Percentiles rank a stretch among this genome's conserved stretches.
Conservation (phyloP, 345 rosid species). For the Psidium guajava region DNA sequence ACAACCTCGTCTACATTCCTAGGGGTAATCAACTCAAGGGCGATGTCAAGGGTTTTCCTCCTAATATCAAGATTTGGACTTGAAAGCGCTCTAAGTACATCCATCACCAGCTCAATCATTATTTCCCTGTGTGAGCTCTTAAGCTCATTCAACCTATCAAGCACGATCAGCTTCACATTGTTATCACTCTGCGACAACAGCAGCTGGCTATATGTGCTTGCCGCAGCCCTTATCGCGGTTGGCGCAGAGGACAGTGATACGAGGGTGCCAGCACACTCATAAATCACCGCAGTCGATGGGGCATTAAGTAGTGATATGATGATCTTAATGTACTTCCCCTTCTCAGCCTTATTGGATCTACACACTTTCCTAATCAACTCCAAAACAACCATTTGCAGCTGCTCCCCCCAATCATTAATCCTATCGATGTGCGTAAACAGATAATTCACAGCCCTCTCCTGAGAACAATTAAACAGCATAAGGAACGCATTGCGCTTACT, state of each 20-base stretch:
- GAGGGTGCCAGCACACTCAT: slow-evolving; percentile 40
- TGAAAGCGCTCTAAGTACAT: slow-evolving; percentile 86
- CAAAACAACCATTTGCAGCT: slow-evolving; percentile 15
- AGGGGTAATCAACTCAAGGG: slow-evolving; percentile 73
- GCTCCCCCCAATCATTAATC: slow-evolving; percentile 16
- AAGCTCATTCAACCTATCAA: slow-evolving; percentile 70
- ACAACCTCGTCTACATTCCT: slow-evolving; percentile 76
- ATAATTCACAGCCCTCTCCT: slow-evolving; percentile 12
- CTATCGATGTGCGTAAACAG: slow-evolving; percentile 14
- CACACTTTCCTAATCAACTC: slow-evolving; percentile 15
- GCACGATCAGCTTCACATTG: slow-evolving; percentile 83
- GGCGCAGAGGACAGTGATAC: slow-evolving; percentile 90
- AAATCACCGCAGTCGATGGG: slow-evolving; percentile 12
- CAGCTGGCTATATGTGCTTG: slow-evolving; percentile 77
- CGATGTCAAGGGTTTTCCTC: slow-evolving; percentile 74
- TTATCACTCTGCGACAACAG: slow-evolving; percentile 82
- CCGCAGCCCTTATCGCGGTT: slow-evolving; percentile 77
- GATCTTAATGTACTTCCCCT: slow-evolving; percentile 18
- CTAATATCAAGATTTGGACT: slow-evolving; percentile 83
- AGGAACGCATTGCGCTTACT: slow-evolving; percentile 18
- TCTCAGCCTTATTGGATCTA: slow-evolving; percentile 11
- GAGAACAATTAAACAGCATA: slow-evolving; percentile 13
- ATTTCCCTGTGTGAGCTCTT: slow-evolving; percentile 62
- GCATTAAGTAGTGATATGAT: slow-evolving; percentile 9
- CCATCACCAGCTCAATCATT: slow-evolving; percentile 83